Percentiles rank a stretch among this genome's conserved stretches.
Evolutionary conservation across 2,329 filamentous ascomycete species (phyloP).

Genomic region (Ascochyta rabiei): DNA sequence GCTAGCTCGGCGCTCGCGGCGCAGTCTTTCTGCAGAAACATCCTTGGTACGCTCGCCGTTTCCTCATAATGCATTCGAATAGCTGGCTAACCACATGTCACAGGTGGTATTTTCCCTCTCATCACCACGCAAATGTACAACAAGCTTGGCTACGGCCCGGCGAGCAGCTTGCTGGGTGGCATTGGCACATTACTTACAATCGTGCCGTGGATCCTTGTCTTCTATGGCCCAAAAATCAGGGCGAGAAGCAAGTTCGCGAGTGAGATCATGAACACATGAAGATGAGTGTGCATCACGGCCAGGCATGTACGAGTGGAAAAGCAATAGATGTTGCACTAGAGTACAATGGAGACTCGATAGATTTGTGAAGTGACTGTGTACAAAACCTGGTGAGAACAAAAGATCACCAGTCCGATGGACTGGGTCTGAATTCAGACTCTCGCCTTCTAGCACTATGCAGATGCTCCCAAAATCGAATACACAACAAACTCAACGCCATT

Average conservation of each 20-base stretch:
- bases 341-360: too few species aligned
- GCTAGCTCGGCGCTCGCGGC: constrained; percentile 85
- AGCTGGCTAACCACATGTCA: background rate
- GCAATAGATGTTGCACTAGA: background rate
- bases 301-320: background rate
- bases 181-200: constrained; percentile 70
- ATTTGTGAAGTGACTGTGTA: too few species aligned
- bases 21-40: constrained; percentile 84
- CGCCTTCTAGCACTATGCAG: background rate
- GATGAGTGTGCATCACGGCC: background rate
- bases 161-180: constrained; percentile 76
- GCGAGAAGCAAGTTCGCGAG: constrained; percentile 76
- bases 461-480: background rate
- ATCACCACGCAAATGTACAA: constrained; percentile 76
- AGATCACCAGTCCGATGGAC: too few species aligned
- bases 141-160: constrained; percentile 71
- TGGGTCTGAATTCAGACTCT: background rate
- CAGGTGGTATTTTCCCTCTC: constrained; percentile 76
- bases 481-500: background rate
- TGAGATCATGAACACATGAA: constrained; percentile 38
- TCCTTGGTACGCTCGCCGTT: constrained; percentile 59
- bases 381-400: too few species aligned
- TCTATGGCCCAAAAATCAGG: constrained; percentile 78
- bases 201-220: constrained; percentile 86
- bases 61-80: background rate